Evolutionary conservation across 108 stramenopile species (phyloP), one percentile per base, ranked within the genome.

Genomic region (Cyclotella sp.): DNA sequence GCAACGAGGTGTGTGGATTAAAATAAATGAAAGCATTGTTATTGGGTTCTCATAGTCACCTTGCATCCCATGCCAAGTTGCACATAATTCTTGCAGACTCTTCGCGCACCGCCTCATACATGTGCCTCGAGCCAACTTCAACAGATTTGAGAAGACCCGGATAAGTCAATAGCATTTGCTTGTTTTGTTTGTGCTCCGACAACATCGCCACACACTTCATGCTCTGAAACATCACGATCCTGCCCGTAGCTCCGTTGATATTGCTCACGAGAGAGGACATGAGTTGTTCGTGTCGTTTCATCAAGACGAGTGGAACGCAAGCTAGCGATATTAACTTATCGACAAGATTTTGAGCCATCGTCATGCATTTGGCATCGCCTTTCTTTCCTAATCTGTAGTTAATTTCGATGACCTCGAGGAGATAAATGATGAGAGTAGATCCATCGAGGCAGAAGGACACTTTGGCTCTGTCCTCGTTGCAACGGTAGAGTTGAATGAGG

Each of bases 401-500:
- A 47, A 79, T 79, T 55, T 79, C 78, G 11, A 79, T 68, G 24
- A 72, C 57, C 52, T 79, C 78, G 24, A 79, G 72, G 18, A 80
- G 62, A 22, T 63, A 52, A 52, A 53, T 52, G 54, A 74, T 63
- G 39, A 80, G 73, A 46, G 73, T 69, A 14, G 62, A 63, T n/a
- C 79, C 72, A 34, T 73, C 73, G 11, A 65, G 65, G 53, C 73
- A 80, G 52, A 80, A 74, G 18, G 72, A 73, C 41, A 71, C 78
- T 22, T 63, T 28, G n/a, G 64, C 64, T 44, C 69, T 67, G 12
- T 79, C 78, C 11, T 72, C 70, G 26, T 52, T 59, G 47, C 78
- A 79, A 28, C 78, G 62, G 41, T 68, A 80, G n/a, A 80, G 58
- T 15, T 73, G 72, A 15, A 69, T 44, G 4, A 80, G 27, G 14